Percentiles rank a stretch among this genome's conserved stretches.
Evolutionary conservation across 106 monocot species (phyloP).

Genomic region (Chionographis japonica): DNA sequence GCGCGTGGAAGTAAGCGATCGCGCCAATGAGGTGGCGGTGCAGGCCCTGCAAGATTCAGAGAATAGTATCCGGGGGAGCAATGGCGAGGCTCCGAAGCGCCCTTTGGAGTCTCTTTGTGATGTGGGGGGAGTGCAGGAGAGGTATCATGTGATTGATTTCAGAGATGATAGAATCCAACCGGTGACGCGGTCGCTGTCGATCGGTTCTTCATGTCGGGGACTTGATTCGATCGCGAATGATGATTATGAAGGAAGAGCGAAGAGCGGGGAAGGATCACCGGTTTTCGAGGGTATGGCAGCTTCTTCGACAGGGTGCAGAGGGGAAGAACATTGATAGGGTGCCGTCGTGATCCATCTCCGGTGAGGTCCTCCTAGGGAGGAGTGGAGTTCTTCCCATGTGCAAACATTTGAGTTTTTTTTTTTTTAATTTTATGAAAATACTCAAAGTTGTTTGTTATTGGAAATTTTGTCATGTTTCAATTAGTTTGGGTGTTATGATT

Average conservation of each 20-base stretch:
- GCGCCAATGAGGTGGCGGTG: constrained; percentile 4
- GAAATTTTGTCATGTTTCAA: no score
- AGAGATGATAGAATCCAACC: constrained; percentile 3
- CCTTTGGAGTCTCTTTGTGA: not conserved
- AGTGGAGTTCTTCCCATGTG: constrained; percentile 32
- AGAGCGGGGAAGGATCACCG: constrained; percentile 16
- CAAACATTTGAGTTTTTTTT: no score
- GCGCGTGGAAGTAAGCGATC: not conserved
- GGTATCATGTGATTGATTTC: not conserved
- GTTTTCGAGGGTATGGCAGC: not conserved
- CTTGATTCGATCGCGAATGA: constrained; percentile 19
- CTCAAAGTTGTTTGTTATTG: no score
- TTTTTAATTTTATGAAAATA: no score
- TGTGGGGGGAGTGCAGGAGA: not conserved
- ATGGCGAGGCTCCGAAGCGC: not conserved
- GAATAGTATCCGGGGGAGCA: not conserved
- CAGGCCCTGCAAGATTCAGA: constrained; percentile 1
- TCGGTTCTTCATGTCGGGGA: constrained; percentile 7
- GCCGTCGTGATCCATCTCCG: constrained; percentile 19
- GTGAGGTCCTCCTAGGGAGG: constrained; percentile 32
- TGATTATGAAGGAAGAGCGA: constrained; percentile 22
- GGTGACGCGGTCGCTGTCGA: constrained; percentile 20
- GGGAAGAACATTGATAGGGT: constrained; percentile 8
- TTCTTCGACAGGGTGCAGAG: constrained; percentile 1
- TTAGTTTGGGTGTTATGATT: no score